Conservation (phyloP, 805 yeast species). For the Yamadazyma laniorum region DNA sequence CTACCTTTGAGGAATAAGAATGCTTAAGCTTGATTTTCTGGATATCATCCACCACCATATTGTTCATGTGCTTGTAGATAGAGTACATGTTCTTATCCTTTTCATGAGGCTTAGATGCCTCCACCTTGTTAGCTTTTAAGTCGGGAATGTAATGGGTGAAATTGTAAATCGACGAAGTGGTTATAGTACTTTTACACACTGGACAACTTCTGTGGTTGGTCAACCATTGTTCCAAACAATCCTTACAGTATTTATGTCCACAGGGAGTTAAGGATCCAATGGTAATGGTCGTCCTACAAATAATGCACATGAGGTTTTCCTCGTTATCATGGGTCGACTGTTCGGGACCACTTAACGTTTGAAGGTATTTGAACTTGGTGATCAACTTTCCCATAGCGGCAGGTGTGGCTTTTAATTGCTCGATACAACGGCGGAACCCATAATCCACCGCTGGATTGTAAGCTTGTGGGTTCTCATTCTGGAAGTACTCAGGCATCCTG, state of each 20-base stretch:
- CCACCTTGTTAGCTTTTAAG: slow-evolving; percentile 46
- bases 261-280: slow-evolving; percentile 83
- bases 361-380: slow-evolving; percentile 36
- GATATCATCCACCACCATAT: slow-evolving; percentile 44
- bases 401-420: slow-evolving; percentile 3
- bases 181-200: slow-evolving; percentile 63
- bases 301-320: slow-evolving; percentile 60
- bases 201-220: slow-evolving; percentile 64
- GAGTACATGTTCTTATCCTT: slow-evolving; percentile 26
- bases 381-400: slow-evolving; percentile 26
- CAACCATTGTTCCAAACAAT: slow-evolving; percentile 78
- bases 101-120: slow-evolving; percentile 11
- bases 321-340: slow-evolving; percentile 15
- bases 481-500: slow-evolving; percentile 29
- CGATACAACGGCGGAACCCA: slow-evolving; percentile 9
- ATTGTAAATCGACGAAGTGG: slow-evolving; percentile 55
- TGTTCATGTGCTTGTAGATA: slow-evolving; percentile 47
- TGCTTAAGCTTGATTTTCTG: slow-evolving; percentile 28
- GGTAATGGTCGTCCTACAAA: slow-evolving; percentile 69
- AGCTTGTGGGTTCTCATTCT: background rate
- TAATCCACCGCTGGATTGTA: slow-evolving; percentile 17
- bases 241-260: slow-evolving; percentile 88
- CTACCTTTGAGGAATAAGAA: slow-evolving; percentile 81
- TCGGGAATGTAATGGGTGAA: slow-evolving; percentile 61
- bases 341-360: slow-evolving; percentile 10